phyloP scores from a whole-genome alignment of 371 early-diverging fungal genomes.

The Rhizomucor pusillus region DNA sequence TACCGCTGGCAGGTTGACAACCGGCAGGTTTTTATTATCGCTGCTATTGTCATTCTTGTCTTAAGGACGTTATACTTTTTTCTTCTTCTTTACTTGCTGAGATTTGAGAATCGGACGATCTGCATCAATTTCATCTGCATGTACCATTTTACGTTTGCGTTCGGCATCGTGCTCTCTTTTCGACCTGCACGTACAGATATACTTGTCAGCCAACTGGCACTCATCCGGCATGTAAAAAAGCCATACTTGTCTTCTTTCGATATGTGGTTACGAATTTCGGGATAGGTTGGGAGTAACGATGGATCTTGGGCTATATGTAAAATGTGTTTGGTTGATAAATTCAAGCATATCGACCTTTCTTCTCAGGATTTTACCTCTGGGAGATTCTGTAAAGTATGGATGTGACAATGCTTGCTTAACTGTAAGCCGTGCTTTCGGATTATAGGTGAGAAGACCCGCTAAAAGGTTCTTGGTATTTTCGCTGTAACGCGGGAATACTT shows the following conservation, averaged over 20 bases:
- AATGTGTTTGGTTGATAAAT: background rate
- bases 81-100: conserved; percentile 15
- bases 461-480: conserved; percentile 70
- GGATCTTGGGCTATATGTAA: conserved; percentile 48
- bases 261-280: conserved; percentile 57
- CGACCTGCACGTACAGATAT: conserved; percentile 10
- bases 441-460: conserved; percentile 73
- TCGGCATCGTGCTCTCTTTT: conserved; percentile 24
- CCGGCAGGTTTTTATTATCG: too few relatives aligned
- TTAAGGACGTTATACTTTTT: too few relatives aligned
- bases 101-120: conserved; percentile 12
- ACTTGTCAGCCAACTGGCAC: too few relatives aligned
- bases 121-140: conserved; percentile 11
- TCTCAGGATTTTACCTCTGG: conserved; percentile 27
- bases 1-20: too few relatives aligned
- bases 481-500: conserved; percentile 59
- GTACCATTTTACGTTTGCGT: conserved; percentile 16
- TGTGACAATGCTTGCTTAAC: conserved; percentile 76
- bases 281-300: conserved; percentile 63
- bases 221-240: background rate
- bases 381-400: conserved; percentile 74
- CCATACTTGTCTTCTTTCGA: conserved; percentile 42
- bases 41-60: too few relatives aligned
- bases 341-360: background rate
- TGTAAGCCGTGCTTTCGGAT: conserved; percentile 73